phyloP scores from a whole-genome alignment of 2,329 filamentous ascomycete species.

The Arthrobotrys musiformis region DNA sequence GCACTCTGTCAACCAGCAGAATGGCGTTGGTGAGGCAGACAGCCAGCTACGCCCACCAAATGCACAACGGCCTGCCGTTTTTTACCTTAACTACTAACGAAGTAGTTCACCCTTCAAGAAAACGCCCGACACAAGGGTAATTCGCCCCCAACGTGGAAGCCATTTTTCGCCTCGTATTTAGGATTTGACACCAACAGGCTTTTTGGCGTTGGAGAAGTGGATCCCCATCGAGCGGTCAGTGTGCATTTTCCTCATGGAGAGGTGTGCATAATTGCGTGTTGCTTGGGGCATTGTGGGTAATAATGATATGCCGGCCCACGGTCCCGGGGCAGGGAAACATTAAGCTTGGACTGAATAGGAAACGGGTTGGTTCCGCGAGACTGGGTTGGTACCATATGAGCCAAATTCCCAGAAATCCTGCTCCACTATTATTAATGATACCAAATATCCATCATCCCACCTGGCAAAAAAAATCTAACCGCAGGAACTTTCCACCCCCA shows the following conservation, averaged over 20 bases:
- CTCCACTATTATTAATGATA: conserved; percentile 37
- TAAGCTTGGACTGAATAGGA: conserved; percentile 49
- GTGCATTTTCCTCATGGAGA: conserved; percentile 14
- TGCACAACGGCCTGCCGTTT: conserved; percentile 40
- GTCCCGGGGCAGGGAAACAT: conserved; percentile 51
- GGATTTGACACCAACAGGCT: conserved; percentile 12
- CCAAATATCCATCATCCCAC: conserved; percentile 49
- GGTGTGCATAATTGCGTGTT: conserved; percentile 44
- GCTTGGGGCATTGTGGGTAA: conserved; percentile 49
- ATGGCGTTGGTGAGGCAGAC: conserved; percentile 22
- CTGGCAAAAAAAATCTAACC: conserved; percentile 32
- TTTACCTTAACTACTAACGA: no score
- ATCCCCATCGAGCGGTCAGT: conserved; percentile 6
- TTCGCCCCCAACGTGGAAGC: conserved; percentile 33
- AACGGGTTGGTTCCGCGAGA: conserved; percentile 53
- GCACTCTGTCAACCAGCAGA: neutral
- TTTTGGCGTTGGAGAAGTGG: conserved; percentile 6
- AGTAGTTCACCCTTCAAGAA: conserved; percentile 1
- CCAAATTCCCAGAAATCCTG: conserved; percentile 54
- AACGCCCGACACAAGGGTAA: conserved; percentile 1
- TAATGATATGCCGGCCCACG: conserved; percentile 53
- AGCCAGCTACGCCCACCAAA: neutral
- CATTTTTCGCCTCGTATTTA: conserved; percentile 41
- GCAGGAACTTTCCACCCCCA: conserved; percentile 31
- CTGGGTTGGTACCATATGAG: conserved; percentile 52